Conservation (phyloP, 2,329 filamentous ascomycete species). For the Clonostachys solani region DNA sequence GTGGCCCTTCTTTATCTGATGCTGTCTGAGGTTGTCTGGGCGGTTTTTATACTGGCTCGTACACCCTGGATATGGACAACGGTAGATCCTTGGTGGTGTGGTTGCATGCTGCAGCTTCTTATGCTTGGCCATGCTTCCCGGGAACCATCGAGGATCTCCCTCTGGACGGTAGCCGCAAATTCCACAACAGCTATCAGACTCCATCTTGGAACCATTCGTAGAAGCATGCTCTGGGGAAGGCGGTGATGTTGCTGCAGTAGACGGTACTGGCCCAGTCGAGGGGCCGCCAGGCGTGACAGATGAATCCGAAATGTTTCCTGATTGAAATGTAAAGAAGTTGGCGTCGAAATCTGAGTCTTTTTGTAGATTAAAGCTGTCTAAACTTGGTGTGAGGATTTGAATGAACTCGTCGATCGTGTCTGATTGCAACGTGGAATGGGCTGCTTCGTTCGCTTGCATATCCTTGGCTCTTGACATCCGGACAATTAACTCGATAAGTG, state of each 20-base stretch:
- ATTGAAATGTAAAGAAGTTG: too few relatives aligned
- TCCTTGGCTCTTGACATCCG: too few relatives aligned
- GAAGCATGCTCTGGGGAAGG: conserved; percentile 5
- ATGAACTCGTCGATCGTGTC: too few relatives aligned
- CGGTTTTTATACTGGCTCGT: conserved; percentile 51
- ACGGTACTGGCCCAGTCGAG: neutral
- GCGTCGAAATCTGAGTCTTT: too few relatives aligned
- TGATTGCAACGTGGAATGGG: too few relatives aligned
- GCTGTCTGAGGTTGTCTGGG: conserved; percentile 50
- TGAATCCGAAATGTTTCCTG: too few relatives aligned
- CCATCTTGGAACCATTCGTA: conserved; percentile 21
- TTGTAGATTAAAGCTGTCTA: too few relatives aligned
- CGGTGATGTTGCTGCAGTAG: conserved; percentile 13
- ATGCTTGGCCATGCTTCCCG: conserved; percentile 55
- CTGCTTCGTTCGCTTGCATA: too few relatives aligned
- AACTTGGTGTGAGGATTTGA: too few relatives aligned
- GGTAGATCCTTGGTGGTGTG: conserved; percentile 44
- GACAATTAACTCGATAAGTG: too few relatives aligned
- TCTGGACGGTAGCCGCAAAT: conserved; percentile 52
- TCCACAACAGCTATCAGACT: conserved; percentile 41
- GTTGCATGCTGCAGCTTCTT: conserved; percentile 48
- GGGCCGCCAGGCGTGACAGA: too few relatives aligned
- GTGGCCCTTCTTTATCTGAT: conserved; percentile 52
- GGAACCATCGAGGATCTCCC: conserved; percentile 54
- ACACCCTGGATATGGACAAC: conserved; percentile 48